Conservation (phyloP, 305 asterid genomes). For the Coffea humblotiana region DNA sequence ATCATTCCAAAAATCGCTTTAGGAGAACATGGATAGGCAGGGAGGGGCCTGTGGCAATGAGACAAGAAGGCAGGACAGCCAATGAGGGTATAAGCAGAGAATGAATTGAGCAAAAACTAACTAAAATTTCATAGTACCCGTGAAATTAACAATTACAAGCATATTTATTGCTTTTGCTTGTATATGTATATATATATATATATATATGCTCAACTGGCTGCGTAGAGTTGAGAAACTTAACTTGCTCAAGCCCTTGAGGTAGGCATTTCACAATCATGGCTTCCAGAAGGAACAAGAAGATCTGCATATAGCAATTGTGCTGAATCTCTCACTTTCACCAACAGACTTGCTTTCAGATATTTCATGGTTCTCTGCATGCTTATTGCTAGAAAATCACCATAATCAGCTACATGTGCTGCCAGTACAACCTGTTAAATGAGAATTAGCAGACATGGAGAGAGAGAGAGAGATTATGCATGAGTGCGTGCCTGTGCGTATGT, state of each 20-base stretch:
- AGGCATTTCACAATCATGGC: not conserved
- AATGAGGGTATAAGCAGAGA: not conserved
- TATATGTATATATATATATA: too few relatives aligned
- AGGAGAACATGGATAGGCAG: too few relatives aligned
- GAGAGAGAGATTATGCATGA: too few relatives aligned
- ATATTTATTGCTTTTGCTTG: not conserved
- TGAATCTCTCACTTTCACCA: not conserved
- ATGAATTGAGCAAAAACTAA: not conserved
- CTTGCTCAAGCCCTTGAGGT: not conserved
- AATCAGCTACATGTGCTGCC: not conserved
- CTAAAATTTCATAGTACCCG: not conserved
- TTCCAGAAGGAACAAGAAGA: not conserved
- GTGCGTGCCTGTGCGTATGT: too few relatives aligned
- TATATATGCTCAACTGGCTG: not conserved
- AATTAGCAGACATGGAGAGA: not conserved
- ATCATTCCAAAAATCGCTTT: too few relatives aligned
- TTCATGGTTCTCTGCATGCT: not conserved
- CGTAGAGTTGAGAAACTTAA: not conserved
- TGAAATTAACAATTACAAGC: not conserved
- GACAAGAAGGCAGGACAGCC: not conserved
- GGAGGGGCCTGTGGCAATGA: too few relatives aligned
- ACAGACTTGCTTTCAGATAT: not conserved
- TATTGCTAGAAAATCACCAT: not conserved
- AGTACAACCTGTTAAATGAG: not conserved
- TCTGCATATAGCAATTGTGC: not conserved